Evolutionary conservation across 257 asterid species (phyloP).

Genomic region (Paulownia fortunei): DNA sequence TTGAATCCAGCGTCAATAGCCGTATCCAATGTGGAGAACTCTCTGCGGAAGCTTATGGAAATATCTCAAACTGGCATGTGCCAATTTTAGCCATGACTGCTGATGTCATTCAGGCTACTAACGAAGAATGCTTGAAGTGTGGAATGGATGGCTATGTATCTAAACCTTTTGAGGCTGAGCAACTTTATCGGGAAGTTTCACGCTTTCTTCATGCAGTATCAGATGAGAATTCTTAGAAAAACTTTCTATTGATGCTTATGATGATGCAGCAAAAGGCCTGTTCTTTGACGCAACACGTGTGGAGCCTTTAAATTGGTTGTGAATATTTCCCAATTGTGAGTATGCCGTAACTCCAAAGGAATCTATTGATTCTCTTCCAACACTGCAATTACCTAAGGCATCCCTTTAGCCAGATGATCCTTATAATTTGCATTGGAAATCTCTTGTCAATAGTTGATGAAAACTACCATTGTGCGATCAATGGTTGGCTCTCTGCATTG

Average conservation of each 20-base stretch:
- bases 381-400: no score
- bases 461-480: neutral
- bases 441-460: neutral
- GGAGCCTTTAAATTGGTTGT: slow-evolving; percentile 37
- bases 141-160: slow-evolving; percentile 98
- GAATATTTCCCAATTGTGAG: slow-evolving; percentile 52
- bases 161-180: slow-evolving; percentile 95
- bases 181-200: slow-evolving; percentile 86
- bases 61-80: slow-evolving; percentile 73
- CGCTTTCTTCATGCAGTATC: slow-evolving; percentile 59
- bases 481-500: no score
- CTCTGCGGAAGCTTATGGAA: slow-evolving; percentile 43
- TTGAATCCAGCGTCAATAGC: slow-evolving; percentile 53
- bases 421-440: no score
- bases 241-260: slow-evolving; percentile 23
- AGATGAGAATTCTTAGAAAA: slow-evolving; percentile 39
- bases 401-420: neutral
- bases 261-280: slow-evolving; percentile 12
- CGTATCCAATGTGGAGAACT: slow-evolving; percentile 55
- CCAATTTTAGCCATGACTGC: slow-evolving; percentile 99
- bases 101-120: slow-evolving; percentile 90
- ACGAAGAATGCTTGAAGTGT: slow-evolving; percentile 60
- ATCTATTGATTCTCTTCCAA: no score
- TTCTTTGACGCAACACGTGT: slow-evolving; percentile 26
- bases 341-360: no score